Evolutionary conservation across 2,329 filamentous ascomycete genomes (phyloP).

Genomic region (Cordyceps cicadae): DNA sequence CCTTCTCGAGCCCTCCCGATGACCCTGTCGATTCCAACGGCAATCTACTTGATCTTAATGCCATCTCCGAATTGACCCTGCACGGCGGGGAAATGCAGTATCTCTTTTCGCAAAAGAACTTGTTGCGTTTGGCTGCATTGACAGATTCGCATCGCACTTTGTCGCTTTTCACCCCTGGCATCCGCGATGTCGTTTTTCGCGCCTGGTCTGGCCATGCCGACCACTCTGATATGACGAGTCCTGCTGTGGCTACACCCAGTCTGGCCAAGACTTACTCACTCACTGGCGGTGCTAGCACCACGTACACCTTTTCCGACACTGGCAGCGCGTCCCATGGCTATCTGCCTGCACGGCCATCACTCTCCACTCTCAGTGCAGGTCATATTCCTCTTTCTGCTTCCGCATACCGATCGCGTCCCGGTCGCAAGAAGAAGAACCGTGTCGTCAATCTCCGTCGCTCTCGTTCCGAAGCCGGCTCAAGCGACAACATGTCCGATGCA

Average conservation of each 20-base stretch:
- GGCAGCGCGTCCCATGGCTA: slow-evolving; percentile 56
- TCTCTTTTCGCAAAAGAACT: slow-evolving; percentile 90
- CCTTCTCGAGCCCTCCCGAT: slow-evolving; percentile 70
- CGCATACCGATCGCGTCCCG: slow-evolving; percentile 50
- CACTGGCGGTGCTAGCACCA: slow-evolving; percentile 47
- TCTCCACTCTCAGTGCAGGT: slow-evolving; percentile 54
- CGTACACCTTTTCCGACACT: slow-evolving; percentile 67
- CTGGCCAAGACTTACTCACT: slow-evolving; percentile 58
- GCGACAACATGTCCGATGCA: slow-evolving; percentile 37
- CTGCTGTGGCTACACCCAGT: slow-evolving; percentile 40
- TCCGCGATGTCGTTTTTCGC: slow-evolving; percentile 81
- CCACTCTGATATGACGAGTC: slow-evolving; percentile 50
- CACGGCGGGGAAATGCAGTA: slow-evolving; percentile 80
- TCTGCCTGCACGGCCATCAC: slow-evolving; percentile 58
- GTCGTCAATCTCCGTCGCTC: slow-evolving; percentile 72
- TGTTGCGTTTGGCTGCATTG: slow-evolving; percentile 72
- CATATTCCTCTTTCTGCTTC: slow-evolving; percentile 57
- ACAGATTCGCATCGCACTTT: slow-evolving; percentile 84
- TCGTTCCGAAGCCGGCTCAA: slow-evolving; percentile 45
- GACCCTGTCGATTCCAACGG: slow-evolving; percentile 77
- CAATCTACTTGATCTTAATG: slow-evolving; percentile 64
- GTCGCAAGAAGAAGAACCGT: slow-evolving; percentile 73
- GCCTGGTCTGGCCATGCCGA: slow-evolving; percentile 82
- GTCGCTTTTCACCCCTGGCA: slow-evolving; percentile 85
- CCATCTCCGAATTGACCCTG: slow-evolving; percentile 68